Percentiles rank a stretch among this genome's conserved stretches.
Conservation (phyloP, 495 filamentous ascomycete species). For the Achaetomiella virescens region DNA sequence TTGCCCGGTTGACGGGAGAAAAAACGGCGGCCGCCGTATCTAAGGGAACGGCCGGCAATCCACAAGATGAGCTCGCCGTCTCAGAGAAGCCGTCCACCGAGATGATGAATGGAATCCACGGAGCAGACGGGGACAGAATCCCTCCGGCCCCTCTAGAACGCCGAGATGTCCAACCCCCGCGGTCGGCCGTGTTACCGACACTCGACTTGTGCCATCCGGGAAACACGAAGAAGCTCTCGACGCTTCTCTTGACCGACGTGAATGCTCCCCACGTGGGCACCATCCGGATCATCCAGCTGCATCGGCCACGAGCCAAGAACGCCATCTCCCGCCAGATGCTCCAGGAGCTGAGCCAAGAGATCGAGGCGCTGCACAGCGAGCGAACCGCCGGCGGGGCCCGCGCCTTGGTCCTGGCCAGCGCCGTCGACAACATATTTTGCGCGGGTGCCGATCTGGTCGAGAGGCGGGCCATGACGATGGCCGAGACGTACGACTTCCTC, state of each 20-base stretch:
- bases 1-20: too few species aligned
- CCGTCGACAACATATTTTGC: constrained; percentile 76
- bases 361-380: constrained; percentile 62
- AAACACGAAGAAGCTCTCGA: too few species aligned
- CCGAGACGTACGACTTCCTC: constrained; percentile 77
- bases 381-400: constrained; percentile 58
- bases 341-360: constrained; percentile 57
- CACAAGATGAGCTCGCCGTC: too few species aligned
- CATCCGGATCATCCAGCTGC: constrained; percentile 81
- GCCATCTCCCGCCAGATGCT: constrained; percentile 79
- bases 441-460: constrained; percentile 94
- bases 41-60: too few species aligned
- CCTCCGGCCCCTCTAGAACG: too few species aligned
- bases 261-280: constrained; percentile 74
- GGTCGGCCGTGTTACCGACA: too few species aligned
- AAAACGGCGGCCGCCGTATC: too few species aligned
- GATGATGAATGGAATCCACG: too few species aligned
- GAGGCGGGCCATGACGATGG: constrained; percentile 60
- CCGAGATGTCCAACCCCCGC: too few species aligned
- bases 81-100: too few species aligned
- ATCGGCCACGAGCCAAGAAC: constrained; percentile 77
- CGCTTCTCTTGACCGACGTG: constrained; percentile 64
- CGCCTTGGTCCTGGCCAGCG: constrained; percentile 71
- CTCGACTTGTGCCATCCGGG: too few species aligned
- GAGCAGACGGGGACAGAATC: too few species aligned